Evolutionary conservation across 164 flowering plant species (phyloP).

Genomic region (Piper longum): DNA sequence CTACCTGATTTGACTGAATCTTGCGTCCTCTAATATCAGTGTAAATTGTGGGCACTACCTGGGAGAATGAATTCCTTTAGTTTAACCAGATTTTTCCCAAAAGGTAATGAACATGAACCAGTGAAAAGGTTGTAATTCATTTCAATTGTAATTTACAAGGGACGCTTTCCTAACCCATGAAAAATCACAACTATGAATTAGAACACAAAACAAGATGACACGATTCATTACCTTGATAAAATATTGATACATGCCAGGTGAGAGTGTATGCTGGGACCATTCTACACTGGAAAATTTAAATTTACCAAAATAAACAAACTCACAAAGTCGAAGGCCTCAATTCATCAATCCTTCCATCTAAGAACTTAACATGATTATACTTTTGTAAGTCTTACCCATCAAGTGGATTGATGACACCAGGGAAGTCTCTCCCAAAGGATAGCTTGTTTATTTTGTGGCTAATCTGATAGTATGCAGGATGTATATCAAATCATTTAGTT

Average conservation of each 20-base stretch:
- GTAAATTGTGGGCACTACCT: slow-evolving; percentile 91
- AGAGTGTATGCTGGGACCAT: slow-evolving; percentile 37
- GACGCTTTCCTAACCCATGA: background rate
- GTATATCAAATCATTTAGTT: slow-evolving; percentile 1
- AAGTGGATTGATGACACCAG: slow-evolving; percentile 63
- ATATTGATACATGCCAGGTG: slow-evolving; percentile 63
- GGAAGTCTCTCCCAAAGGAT: slow-evolving; percentile 53
- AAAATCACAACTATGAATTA: too few species aligned
- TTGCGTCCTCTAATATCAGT: slow-evolving; percentile 52
- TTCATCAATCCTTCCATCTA: background rate
- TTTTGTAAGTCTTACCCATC: slow-evolving; percentile 39
- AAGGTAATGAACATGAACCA: background rate
- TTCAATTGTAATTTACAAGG: background rate
- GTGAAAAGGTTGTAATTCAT: background rate
- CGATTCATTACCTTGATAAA: slow-evolving; percentile 52
- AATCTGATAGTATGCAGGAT: slow-evolving; percentile 25
- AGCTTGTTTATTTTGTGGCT: slow-evolving; percentile 56
- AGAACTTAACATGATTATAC: background rate
- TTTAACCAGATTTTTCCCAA: background rate
- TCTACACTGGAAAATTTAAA: slow-evolving; percentile 33
- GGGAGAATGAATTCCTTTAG: slow-evolving; percentile 5
- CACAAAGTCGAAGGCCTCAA: background rate
- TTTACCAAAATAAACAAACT: background rate
- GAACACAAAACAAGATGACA: background rate
- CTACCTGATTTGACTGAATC: slow-evolving; percentile 64